Conservation (phyloP, 2,329 filamentous ascomycete species). For the Lachnellula cervina region DNA sequence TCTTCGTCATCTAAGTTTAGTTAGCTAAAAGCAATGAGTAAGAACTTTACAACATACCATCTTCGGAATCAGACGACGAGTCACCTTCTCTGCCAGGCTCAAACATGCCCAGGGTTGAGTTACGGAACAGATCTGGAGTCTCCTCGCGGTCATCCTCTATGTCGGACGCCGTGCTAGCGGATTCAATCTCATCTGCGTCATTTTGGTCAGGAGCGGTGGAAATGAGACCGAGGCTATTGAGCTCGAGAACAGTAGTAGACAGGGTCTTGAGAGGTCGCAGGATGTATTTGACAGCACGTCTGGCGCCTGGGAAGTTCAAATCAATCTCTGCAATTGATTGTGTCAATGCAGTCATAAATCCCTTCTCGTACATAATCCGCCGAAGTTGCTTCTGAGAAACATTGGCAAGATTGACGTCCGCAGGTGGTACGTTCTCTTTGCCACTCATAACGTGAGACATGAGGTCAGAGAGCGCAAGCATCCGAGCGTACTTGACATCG, state of each 20-base stretch:
- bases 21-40: neutral
- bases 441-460: conserved; percentile 90
- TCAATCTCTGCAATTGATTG: conserved; percentile 92
- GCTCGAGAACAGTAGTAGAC: conserved; percentile 77
- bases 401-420: conserved; percentile 33
- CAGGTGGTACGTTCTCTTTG: conserved; percentile 52
- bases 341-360: conserved; percentile 83
- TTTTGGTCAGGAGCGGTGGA: conserved; percentile 61
- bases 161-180: conserved; percentile 84
- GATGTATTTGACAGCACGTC: conserved; percentile 94
- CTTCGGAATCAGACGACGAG: conserved; percentile 64
- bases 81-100: conserved; percentile 79
- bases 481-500: conserved; percentile 79
- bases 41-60: conserved; percentile 41
- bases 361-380: conserved; percentile 97
- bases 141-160: conserved; percentile 83
- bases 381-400: conserved; percentile 78
- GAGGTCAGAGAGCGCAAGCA: conserved; percentile 82
- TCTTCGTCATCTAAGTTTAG: conserved; percentile 63
- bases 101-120: conserved; percentile 91
- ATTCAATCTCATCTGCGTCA: conserved; percentile 83
- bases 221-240: conserved; percentile 68
- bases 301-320: conserved; percentile 87
- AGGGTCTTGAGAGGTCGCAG: conserved; percentile 82
- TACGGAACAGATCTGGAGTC: conserved; percentile 93